phyloP scores from a whole-genome alignment of 1,139 yeast genomes.

The Tardiomyces depauwii region DNA sequence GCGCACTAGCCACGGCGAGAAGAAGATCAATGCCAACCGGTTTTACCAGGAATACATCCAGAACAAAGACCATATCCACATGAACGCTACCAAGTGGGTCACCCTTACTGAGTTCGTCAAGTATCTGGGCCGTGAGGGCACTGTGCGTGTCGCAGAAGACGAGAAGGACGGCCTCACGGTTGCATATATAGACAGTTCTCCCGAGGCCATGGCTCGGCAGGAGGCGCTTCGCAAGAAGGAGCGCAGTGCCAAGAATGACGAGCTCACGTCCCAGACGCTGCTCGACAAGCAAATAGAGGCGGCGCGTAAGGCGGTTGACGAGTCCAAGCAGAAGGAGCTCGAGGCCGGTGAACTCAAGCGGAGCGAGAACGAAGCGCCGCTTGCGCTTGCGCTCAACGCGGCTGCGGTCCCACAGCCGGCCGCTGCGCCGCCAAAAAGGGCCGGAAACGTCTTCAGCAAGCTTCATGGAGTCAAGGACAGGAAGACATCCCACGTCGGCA shows the following conservation, averaged over 20 bases:
- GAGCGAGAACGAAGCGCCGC: background rate
- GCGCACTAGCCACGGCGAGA: constrained; percentile 68
- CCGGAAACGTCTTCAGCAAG: background rate
- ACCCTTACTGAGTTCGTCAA: constrained; percentile 63
- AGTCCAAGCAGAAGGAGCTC: background rate
- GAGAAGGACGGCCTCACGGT: constrained; percentile 37
- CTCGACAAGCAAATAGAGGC: constrained; percentile 2
- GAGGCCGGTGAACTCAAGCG: background rate
- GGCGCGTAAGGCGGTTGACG: background rate
- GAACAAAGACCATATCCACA: constrained; percentile 74
- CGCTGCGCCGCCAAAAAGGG: background rate
- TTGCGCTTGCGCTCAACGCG: background rate
- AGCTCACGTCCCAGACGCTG: background rate
- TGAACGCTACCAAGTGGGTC: constrained; percentile 80
- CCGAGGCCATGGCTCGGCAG: background rate
- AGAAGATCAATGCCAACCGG: constrained; percentile 65
- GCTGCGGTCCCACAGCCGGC: background rate
- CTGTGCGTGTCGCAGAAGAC: constrained; percentile 41
- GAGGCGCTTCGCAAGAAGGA: background rate
- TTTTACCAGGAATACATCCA: constrained; percentile 78
- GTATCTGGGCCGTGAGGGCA: constrained; percentile 47
- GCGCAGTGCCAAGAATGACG: background rate
- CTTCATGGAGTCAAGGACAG: background rate
- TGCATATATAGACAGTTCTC: constrained; percentile 38
- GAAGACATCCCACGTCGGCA: background rate